A percentile compares a stretch with the other conserved stretches of the same genome.
Evolutionary conservation across 1,139 yeast genomes (phyloP).

Genomic region (Kurtzmaniella quercitrusa): DNA sequence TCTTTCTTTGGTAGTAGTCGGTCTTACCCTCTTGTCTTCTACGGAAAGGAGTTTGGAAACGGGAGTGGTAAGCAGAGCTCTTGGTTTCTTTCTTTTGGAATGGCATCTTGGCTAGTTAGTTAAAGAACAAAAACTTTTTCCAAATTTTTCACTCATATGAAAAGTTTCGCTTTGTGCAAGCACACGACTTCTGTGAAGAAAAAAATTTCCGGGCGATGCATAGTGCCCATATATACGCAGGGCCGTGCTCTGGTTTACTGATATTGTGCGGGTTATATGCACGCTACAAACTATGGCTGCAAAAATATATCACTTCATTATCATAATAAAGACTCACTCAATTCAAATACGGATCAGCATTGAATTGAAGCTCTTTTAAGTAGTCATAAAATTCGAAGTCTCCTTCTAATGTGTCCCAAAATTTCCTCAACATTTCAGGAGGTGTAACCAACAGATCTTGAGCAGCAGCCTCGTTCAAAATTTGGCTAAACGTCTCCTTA

Average conservation of each 20-base stretch:
- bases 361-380: slow-evolving; percentile 1
- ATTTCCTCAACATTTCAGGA: slow-evolving; percentile 1
- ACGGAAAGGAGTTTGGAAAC: slow-evolving; percentile 99
- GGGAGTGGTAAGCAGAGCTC: slow-evolving; percentile 95
- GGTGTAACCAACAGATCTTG: neutral
- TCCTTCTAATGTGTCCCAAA: neutral
- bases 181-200: neutral
- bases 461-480: neutral
- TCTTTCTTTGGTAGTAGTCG: slow-evolving; percentile 99
- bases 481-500: neutral
- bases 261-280: too few relatives aligned
- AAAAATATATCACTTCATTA: neutral
- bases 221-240: neutral
- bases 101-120: slow-evolving; percentile 51
- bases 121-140: slow-evolving; percentile 4
- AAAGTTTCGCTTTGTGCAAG: neutral
- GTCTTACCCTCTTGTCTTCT: slow-evolving; percentile 99
- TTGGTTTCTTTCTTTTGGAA: slow-evolving; percentile 64
- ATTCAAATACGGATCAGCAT: slow-evolving; percentile 1
- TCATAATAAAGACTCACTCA: too few relatives aligned
- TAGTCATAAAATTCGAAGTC: neutral
- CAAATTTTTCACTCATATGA: slow-evolving; percentile 1
- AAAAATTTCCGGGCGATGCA: neutral
- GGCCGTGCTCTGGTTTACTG: neutral
- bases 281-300: neutral